Base-by-base conservation (phyloP, 2,329 filamentous ascomycete species). In the Fusarium udum region DNA sequence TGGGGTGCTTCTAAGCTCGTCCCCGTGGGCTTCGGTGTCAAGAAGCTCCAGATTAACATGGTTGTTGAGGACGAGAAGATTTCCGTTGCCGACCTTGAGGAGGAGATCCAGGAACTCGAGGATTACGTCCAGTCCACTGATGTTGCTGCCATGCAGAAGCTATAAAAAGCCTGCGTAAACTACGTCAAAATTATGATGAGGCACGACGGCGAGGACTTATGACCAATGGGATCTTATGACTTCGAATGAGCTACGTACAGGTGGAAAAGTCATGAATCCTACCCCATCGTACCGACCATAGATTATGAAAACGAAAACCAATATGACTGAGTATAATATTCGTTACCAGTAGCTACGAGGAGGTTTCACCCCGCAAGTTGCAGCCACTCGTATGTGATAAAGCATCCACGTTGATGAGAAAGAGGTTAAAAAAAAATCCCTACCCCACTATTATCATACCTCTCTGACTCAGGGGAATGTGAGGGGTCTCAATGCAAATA, bases 1-100 rank as follows among this genome's bases (percentile, higher is more conserved):
- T 99, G 96, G 96, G 95, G 95, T 91, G 91, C 88, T 75, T 95
- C 93, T 84, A 93, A 96, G 89, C 88, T 97, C 76, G 92, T 97
- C 59, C 84, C 95, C 77, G 92, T 99, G 80, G 95, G 95, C 81
- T 99, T 94, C 89, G 96, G 96, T 89, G 97, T 99, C 89, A 96
- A 93, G 90, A 98, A 98, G 91, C 92, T 99, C 75, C 95, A 98
- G 90, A 97, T 99, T 89, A 98, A 94, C 92, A 86, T 98, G 78
- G 95, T 98, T 79, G 88, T 98, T 76, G 96, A 98, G 89, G 96
- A 99, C 83, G 95, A 98, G 77, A 98, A 98, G 91, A 85, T 99
- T 82, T 95, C 93, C 77, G 84, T 93, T 75, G 90, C 92, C 78
- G 95, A 98, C 73, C 92, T 99, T 78, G 91, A 97, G 89, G 91